Conservation (phyloP, 75 land plant genomes). For the Adiantum capillusveneris region DNA sequence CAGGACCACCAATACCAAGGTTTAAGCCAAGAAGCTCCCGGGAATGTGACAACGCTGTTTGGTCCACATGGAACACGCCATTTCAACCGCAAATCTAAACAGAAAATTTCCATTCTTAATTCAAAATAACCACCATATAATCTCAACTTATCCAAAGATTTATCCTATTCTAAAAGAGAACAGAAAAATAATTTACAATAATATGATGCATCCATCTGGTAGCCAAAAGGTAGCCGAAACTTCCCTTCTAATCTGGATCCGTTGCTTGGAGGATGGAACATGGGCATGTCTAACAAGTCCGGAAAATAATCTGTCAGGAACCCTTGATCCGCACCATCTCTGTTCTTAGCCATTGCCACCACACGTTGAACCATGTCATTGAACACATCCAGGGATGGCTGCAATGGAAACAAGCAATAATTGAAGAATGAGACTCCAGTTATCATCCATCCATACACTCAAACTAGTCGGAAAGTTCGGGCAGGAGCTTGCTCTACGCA, state of each 20-base stretch:
- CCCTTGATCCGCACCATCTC: slow-evolving; percentile 41
- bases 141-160: too few species aligned
- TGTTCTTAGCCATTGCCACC: slow-evolving; percentile 12
- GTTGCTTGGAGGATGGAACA: slow-evolving; percentile 33
- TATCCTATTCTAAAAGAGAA: too few species aligned
- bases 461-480: too few species aligned
- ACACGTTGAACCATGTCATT: slow-evolving; percentile 24
- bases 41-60: slow-evolving; percentile 39
- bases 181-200: slow-evolving; percentile 15
- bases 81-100: slow-evolving; percentile 29
- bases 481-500: too few species aligned
- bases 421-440: too few species aligned
- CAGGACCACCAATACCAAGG: slow-evolving; percentile 56
- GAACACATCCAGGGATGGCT: slow-evolving; percentile 42
- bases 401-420: too few species aligned
- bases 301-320: slow-evolving; percentile 23
- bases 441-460: too few species aligned
- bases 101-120: too few species aligned
- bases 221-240: slow-evolving; percentile 35
- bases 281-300: slow-evolving; percentile 30
- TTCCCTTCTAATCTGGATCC: slow-evolving; percentile 27
- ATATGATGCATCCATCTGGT: slow-evolving; percentile 44
- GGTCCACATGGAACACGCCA: slow-evolving; percentile 43
- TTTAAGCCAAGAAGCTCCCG: slow-evolving; percentile 33
- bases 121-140: too few species aligned